A percentile compares a stretch with the other conserved stretches of the same genome.
These are phyloP conservation scores for Myxozyma udenii DNA, from an alignment of 805 yeast genomes.

Conservation along the genomic window DNA sequence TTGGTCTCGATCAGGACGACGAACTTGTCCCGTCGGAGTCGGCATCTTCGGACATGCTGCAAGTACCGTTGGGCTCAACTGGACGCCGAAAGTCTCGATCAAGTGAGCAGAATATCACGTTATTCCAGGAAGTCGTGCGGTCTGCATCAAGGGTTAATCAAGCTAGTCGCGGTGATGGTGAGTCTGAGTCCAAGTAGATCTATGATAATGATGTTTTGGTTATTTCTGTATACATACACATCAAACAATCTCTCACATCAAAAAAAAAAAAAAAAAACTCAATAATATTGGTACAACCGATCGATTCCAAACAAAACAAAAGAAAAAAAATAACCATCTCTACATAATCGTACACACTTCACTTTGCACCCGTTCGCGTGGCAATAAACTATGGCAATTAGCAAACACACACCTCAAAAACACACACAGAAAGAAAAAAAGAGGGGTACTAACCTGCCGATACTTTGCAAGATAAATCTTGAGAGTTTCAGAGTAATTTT, in stretches of 20 bases:
- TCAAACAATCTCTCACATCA: neutral
- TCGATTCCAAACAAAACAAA: neutral
- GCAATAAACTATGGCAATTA: slow-evolving; percentile 10
- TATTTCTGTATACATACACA: neutral
- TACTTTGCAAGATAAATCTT: slow-evolving; percentile 67
- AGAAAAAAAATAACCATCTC: neutral
- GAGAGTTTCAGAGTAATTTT: slow-evolving; percentile 65
- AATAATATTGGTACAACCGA: neutral
- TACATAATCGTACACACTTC: neutral
- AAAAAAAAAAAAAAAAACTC: neutral
- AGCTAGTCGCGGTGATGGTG: neutral
- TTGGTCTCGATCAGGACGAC: slow-evolving; percentile 51
- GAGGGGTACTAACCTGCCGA: slow-evolving; percentile 48
- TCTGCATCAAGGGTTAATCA: slow-evolving; percentile 60
- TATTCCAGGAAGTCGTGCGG: slow-evolving; percentile 67
- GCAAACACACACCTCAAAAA: neutral
- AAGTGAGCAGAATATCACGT: no score
- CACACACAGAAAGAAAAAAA: neutral
- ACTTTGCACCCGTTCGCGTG: slow-evolving; percentile 10
- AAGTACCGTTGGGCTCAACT: no score
- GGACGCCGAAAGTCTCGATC: no score
- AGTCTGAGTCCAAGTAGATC: neutral
- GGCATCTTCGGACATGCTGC: neutral
- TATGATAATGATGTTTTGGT: neutral
- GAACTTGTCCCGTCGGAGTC: slow-evolving; percentile 33